Conservation (phyloP, 148 eudicot genomes). For the Euryodendron excelsum region DNA sequence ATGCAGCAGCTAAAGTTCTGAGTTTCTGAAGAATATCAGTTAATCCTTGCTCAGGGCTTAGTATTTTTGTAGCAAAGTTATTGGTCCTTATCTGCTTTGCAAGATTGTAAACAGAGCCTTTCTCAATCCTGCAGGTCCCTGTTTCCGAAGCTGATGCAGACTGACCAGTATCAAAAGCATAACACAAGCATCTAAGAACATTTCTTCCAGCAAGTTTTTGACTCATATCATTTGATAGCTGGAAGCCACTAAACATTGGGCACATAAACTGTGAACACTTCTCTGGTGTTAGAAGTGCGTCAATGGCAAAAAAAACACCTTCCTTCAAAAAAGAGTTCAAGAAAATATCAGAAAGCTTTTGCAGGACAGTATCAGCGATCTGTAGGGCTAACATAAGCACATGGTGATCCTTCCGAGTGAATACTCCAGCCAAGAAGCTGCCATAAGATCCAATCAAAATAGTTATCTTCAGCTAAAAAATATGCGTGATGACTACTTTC, state of each 20-base stretch:
- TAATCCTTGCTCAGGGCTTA: conserved; percentile 46
- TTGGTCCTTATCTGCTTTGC: conserved; percentile 58
- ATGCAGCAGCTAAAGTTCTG: conserved; percentile 47
- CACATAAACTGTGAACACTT: conserved; percentile 49
- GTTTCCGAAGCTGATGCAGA: conserved; percentile 39
- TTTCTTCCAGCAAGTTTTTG: conserved; percentile 34
- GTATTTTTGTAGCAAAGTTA: conserved; percentile 47
- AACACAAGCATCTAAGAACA: conserved; percentile 63
- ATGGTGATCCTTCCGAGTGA: conserved; percentile 76
- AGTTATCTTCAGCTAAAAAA: not conserved
- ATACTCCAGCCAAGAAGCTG: conserved; percentile 92
- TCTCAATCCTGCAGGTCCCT: conserved; percentile 60
- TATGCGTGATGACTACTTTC: not conserved
- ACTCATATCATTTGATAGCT: conserved; percentile 30
- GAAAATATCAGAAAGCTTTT: conserved; percentile 61
- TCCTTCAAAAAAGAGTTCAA: conserved; percentile 72
- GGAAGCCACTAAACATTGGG: conserved; percentile 34
- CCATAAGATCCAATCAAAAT: conserved; percentile 20
- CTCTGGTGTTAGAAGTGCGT: conserved; percentile 57
- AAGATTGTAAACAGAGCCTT: conserved; percentile 55
- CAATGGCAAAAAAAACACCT: conserved; percentile 82
- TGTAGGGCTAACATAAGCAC: conserved; percentile 66
- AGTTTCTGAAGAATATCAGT: conserved; percentile 74
- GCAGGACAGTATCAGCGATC: conserved; percentile 67
- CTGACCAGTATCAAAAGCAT: conserved; percentile 43